A percentile compares a stretch with the other conserved stretches of the same genome.
Conservation (phyloP, 257 asterid genomes). For the Nicotiana attenuata region DNA sequence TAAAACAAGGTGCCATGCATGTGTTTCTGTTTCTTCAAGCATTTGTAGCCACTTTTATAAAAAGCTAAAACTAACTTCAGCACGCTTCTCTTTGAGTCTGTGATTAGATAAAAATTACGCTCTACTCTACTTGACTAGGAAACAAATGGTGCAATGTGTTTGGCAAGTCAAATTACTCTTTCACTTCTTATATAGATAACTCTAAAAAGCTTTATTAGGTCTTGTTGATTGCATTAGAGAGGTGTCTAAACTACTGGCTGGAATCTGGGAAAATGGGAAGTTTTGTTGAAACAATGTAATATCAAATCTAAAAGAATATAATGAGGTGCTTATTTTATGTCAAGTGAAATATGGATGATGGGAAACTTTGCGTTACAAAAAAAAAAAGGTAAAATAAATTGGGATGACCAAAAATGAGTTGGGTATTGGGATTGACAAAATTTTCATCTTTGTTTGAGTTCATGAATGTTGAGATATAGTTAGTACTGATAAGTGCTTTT, state of each 20-base stretch:
- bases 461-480: background rate
- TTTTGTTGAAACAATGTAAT: background rate
- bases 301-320: background rate
- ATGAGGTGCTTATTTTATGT: background rate
- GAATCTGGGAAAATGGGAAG: background rate
- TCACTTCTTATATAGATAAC: background rate
- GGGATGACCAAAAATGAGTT: background rate
- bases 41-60: background rate
- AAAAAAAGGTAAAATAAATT: background rate
- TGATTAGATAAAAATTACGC: background rate
- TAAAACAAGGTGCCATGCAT: background rate
- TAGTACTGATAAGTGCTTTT: background rate
- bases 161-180: background rate
- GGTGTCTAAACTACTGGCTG: background rate
- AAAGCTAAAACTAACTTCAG: background rate
- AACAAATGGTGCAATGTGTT: background rate
- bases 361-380: background rate
- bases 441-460: slow-evolving; percentile 3
- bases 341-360: background rate
- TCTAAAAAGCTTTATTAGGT: background rate
- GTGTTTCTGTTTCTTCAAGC: background rate
- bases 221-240: background rate
- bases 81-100: background rate
- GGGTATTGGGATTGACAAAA: slow-evolving; percentile 4
- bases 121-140: background rate